These are phyloP conservation scores for Paralagenidium karlingii DNA, from an alignment of 352 stramenopile genomes.

Conservation along the genomic window DNA sequence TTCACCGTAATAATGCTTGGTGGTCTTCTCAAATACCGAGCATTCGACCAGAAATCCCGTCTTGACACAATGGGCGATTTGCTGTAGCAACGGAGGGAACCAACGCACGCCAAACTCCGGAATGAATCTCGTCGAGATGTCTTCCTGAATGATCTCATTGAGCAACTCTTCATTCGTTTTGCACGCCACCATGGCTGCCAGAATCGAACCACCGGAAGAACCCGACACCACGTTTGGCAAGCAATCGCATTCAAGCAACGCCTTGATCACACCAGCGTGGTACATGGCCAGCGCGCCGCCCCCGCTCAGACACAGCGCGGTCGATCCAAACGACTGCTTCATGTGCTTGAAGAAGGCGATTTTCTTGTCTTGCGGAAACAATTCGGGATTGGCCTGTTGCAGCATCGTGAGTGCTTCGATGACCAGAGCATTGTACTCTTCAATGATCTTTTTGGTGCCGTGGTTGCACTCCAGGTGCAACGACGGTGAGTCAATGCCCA, in stretches of 20 bases:
- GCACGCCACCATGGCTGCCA: conserved; percentile 74
- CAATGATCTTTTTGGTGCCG: conserved; percentile 48
- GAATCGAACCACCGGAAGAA: conserved; percentile 86
- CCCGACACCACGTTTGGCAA: conserved; percentile 90
- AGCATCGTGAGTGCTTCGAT: conserved; percentile 31
- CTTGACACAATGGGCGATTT: conserved; percentile 82
- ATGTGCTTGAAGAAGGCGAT: conserved; percentile 34
- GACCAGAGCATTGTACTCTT: conserved; percentile 30
- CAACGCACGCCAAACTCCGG: conserved; percentile 42
- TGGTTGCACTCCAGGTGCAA: conserved; percentile 43
- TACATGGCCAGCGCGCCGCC: conserved; percentile 91
- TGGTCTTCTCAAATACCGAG: conserved; percentile 68
- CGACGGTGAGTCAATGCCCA: conserved; percentile 32
- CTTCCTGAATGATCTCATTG: conserved; percentile 24
- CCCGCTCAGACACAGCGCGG: conserved; percentile 85
- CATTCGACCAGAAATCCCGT: conserved; percentile 81
- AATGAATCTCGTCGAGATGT: conserved; percentile 48
- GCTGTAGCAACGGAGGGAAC: conserved; percentile 74
- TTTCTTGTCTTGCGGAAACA: conserved; percentile 31
- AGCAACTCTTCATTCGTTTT: conserved; percentile 76
- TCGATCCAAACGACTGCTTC: conserved; percentile 79
- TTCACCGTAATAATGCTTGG: conserved; percentile 86
- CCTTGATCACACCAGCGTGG: conserved; percentile 87
- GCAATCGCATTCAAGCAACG: conserved; percentile 74
- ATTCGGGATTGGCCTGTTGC: conserved; percentile 7